Evolutionary conservation across 1,284 basidiomycete species (phyloP), one percentile per base, ranked within the genome.

Genomic region (Ceratobasidium sp.): DNA sequence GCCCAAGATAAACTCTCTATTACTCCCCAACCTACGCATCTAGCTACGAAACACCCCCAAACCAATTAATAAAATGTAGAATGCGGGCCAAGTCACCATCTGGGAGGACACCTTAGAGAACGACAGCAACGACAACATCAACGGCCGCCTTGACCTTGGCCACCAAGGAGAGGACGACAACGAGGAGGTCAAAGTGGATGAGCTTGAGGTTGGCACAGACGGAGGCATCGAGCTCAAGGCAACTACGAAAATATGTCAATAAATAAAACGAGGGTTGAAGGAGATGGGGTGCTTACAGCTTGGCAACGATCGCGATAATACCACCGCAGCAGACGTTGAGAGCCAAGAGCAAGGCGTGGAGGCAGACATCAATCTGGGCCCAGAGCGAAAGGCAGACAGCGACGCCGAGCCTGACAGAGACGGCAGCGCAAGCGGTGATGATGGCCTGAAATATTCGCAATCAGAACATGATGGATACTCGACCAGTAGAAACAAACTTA

Each of bases 271-370:
- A 44, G 41, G 59, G 6, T 23, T 10, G 38, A 7, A 30, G 50
- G 60, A 30, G 33, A 18, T 44, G 23, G 4, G 33, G 6, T 0
- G 18, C 71, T 62, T 33, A 74, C 71, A 50, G n/a, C 7, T 33
- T 4, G 35, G 50, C 33, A 10, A 52, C 14, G 33, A 59, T 10
- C 18, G 33, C 14, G 59, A 62, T 57, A 46, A 74, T 20, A 46
- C 71, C 71, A 27, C 30, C 46, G 14, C 64, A 3, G 71, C 71
- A 74, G 30, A 64, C 44, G 46, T 74, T 54, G 46, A 74, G 59
- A 1, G 55, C 60, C 41, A 74, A 41, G 27, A 64, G 27, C 10
- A 74, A 30, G 48, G 52, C 46, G 23, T 64, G 57, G 23, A 74
- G 12, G 46, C 46, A 50, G 20, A 74, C 44, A 23, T 74, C 71